These are phyloP conservation scores for Pyrus hybrid DNA, from an alignment of 331 rosid species.

Conservation along the genomic window DNA sequence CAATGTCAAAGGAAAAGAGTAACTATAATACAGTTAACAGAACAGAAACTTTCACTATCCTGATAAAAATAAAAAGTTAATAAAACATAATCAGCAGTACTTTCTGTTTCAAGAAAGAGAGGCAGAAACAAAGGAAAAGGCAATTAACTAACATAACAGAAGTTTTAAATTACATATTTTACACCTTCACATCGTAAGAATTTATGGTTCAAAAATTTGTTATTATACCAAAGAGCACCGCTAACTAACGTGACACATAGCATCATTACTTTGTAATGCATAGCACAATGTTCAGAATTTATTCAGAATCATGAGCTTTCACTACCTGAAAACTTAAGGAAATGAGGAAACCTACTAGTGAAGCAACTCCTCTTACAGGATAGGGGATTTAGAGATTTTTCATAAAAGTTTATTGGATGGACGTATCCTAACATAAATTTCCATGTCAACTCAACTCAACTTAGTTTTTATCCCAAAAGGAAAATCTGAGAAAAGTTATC, in stretches of 20 bases:
- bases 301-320: background rate
- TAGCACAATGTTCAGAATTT: background rate
- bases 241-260: background rate
- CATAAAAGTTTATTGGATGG: background rate
- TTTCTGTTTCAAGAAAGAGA: background rate
- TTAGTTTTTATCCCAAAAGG: background rate
- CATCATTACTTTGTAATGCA: background rate
- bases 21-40: background rate
- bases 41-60: background rate
- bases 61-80: background rate
- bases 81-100: background rate
- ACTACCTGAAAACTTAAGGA: background rate
- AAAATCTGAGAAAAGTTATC: background rate
- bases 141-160: background rate
- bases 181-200: background rate
- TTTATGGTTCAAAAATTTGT: background rate
- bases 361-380: background rate
- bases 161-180: background rate
- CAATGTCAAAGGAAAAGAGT: slow-evolving; percentile 2
- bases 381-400: background rate
- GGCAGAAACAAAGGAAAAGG: background rate
- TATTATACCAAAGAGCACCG: background rate
- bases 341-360: background rate
- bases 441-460: background rate
- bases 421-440: background rate